phyloP scores from a whole-genome alignment of 2,329 filamentous ascomycete species.

The Hypoxylon sp. region DNA sequence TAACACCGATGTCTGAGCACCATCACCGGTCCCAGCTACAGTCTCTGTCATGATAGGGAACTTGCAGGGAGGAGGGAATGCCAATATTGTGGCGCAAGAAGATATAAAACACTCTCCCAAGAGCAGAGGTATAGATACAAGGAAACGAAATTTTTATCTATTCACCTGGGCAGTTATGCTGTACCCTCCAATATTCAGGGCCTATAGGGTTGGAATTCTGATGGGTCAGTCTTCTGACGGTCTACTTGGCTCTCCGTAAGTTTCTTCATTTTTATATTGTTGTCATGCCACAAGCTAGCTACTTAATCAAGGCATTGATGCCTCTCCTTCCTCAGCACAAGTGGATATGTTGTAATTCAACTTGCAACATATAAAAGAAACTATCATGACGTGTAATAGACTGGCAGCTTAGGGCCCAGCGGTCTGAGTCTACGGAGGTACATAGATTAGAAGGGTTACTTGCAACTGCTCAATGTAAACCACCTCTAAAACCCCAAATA shows the following conservation, averaged over 20 bases:
- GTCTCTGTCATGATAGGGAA: no score
- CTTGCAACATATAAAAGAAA: neutral
- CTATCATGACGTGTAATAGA: neutral
- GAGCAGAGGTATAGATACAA: no score
- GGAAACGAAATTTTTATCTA: no score
- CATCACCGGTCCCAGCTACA: no score
- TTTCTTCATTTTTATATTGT: neutral
- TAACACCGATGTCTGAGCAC: no score
- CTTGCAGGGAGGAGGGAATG: no score
- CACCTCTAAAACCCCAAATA: no score
- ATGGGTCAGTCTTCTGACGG: neutral
- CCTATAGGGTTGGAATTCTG: neutral
- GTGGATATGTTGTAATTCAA: neutral
- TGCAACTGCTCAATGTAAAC: neutral
- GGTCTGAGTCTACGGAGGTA: neutral
- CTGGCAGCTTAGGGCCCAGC: neutral
- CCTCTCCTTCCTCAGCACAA: neutral
- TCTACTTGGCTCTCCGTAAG: neutral
- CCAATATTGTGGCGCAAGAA: no score
- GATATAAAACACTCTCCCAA: no score
- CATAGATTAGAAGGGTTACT: neutral
- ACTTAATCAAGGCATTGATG: neutral
- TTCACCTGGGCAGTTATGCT: no score
- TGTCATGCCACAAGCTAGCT: neutral
- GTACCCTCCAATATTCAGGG: no score